Conservation (phyloP, 257 asterid genomes). For the Thymus quinquecostatus region DNA sequence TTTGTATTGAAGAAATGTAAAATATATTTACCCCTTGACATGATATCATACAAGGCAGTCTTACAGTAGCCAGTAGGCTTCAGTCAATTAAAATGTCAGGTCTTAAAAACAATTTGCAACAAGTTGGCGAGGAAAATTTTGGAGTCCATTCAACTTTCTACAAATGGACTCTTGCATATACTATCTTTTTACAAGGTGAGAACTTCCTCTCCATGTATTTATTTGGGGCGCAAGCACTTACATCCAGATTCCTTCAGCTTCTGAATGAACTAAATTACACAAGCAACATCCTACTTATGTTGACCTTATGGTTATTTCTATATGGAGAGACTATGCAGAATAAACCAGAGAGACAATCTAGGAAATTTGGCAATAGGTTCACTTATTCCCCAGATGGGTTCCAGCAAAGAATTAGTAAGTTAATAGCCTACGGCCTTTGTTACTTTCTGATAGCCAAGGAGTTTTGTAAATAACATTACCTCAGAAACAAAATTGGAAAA, state of each 20-base stretch:
- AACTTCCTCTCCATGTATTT: neutral
- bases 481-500: constrained; percentile 5
- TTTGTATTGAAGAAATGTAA: neutral
- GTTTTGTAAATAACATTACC: constrained; percentile 2
- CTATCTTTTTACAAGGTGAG: neutral
- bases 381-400: neutral
- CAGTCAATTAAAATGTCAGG: neutral
- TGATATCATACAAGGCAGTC: neutral
- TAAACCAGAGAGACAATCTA: constrained; percentile 3
- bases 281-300: constrained; percentile 12
- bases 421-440: neutral
- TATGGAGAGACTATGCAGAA: constrained; percentile 1
- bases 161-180: neutral
- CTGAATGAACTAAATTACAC: neutral
- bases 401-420: neutral
- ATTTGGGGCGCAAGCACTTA: neutral
- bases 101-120: constrained; percentile 9
- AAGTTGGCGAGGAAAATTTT: neutral
- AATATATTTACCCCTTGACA: neutral
- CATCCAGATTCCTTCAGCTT: constrained; percentile 15
- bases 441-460: neutral
- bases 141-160: neutral
- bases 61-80: neutral
- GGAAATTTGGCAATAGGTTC: neutral
- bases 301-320: neutral